Percentiles rank a stretch among this genome's conserved stretches.
Evolutionary conservation across 768 basidiomycete species (phyloP).

Genomic region (Amanita rubescens): DNA sequence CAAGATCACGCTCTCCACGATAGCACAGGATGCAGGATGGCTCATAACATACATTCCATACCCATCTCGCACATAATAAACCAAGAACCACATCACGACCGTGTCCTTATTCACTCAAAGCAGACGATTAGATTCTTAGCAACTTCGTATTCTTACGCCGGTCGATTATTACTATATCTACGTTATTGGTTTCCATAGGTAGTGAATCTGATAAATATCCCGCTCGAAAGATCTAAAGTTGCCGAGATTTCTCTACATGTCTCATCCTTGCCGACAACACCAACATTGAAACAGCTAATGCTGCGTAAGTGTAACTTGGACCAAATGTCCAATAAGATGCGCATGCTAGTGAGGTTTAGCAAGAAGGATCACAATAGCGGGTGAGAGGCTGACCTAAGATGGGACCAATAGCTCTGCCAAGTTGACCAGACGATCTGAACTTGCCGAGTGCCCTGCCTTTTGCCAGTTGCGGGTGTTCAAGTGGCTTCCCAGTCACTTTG

Average conservation of each 20-base stretch:
- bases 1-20: background rate
- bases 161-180: background rate
- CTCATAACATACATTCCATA: background rate
- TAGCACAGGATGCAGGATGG: background rate
- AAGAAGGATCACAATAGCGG: conserved; percentile 14
- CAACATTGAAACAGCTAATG: conserved; percentile 60
- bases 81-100: background rate
- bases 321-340: conserved; percentile 87
- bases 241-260: conserved; percentile 23
- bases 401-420: conserved; percentile 90
- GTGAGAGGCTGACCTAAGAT: conserved; percentile 55
- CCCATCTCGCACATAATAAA: background rate
- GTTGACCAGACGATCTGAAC: conserved; percentile 90
- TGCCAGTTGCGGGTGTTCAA: conserved; percentile 58
- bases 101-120: conserved; percentile 3
- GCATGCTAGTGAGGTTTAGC: conserved; percentile 46
- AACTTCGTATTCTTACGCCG: background rate
- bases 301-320: conserved; percentile 66
- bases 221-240: background rate
- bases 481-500: conserved; percentile 46
- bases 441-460: conserved; percentile 80
- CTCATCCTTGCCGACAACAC: conserved; percentile 52
- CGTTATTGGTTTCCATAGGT: background rate
- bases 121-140: background rate
- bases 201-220: conserved; percentile 11